Evolutionary conservation across 2,329 filamentous ascomycete genomes (phyloP).

Genomic region (Microcera coccophila): DNA sequence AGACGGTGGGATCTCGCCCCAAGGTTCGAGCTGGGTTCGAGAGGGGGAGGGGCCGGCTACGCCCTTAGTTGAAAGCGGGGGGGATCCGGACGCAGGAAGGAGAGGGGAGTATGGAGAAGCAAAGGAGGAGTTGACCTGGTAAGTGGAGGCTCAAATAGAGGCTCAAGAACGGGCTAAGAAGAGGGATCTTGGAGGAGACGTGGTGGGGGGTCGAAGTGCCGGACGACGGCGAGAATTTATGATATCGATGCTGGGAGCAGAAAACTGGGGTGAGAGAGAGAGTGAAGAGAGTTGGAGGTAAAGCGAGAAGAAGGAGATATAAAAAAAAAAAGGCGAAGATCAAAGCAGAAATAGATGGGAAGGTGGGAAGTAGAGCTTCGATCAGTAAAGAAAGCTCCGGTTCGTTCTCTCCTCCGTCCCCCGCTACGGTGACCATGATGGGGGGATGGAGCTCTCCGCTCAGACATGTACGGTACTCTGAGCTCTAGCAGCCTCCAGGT

Average conservation of each 20-base stretch:
- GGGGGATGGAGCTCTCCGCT: background rate
- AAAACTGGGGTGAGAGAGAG: background rate
- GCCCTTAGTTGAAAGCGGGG: background rate
- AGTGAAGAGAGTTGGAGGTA: background rate
- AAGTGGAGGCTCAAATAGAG: too few relatives aligned
- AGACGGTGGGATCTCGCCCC: background rate
- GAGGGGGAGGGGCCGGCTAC: background rate
- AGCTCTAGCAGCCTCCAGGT: background rate
- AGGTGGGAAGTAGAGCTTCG: background rate
- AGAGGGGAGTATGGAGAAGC: background rate
- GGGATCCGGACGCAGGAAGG: background rate
- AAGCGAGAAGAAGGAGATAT: background rate
- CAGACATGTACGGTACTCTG: background rate
- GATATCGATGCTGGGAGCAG: background rate
- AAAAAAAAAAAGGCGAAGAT: too few relatives aligned
- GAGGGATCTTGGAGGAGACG: background rate
- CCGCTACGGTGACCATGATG: background rate
- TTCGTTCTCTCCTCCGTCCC: background rate
- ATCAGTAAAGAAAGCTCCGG: background rate
- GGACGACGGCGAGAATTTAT: background rate
- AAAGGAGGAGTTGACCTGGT: too few relatives aligned
- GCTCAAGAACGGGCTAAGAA: too few relatives aligned
- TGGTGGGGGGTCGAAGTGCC: background rate
- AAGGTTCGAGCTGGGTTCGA: background rate
- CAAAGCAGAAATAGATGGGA: too few relatives aligned